Evolutionary conservation across 371 early-diverging fungal species (phyloP), one percentile per base, ranked within the genome.

Genomic region (Parasitella parasitica): DNA sequence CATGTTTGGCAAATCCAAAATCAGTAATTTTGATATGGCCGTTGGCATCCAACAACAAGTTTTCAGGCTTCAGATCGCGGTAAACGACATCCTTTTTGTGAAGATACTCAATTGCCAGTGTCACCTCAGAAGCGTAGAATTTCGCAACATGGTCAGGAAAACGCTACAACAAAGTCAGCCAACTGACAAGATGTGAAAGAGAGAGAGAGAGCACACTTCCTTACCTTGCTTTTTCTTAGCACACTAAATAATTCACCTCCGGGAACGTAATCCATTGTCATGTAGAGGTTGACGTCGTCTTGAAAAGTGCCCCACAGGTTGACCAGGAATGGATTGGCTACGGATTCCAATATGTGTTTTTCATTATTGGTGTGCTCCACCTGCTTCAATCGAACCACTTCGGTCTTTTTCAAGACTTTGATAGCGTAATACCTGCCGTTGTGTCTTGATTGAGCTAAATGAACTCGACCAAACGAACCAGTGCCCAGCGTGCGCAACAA

Each of bases 401-500:
- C 94, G 32, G 87, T 74, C 73, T 97, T 97, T 69, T 92, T 92
- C 65, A 97, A 77, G 24, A 95, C 94, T 73, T 97, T 97, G 91
- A 97, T 91, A 5, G 98, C 97, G 75, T 91, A 96, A 81, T 83
- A 96, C 57, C 88, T 81, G 57, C 81, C 53, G 58, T 78, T 82
- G 59, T 83, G 88, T 61, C 86, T 84, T 46, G 91, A 97, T 94
- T 39, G 97, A 76, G 13, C 95, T 94, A 84, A 95, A 95, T 34
- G 96, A 90, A 50, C 98, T 95, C 24, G 94, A 26, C 99, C 99
- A 86, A 99, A 99, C 2, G 99, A 96, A 13, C 99, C 99, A 0
- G 98, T 97, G 4, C 99, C 99, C 28, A 99, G 64, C 28, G 93
- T 93, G 26, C 92, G 85, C 54, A 85, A 78, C 54, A 92, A 76